Percentiles rank a stretch among this genome's conserved stretches.
Evolutionary conservation across 129 eudicot genomes (phyloP).

Genomic region (Lactuca saligna): DNA sequence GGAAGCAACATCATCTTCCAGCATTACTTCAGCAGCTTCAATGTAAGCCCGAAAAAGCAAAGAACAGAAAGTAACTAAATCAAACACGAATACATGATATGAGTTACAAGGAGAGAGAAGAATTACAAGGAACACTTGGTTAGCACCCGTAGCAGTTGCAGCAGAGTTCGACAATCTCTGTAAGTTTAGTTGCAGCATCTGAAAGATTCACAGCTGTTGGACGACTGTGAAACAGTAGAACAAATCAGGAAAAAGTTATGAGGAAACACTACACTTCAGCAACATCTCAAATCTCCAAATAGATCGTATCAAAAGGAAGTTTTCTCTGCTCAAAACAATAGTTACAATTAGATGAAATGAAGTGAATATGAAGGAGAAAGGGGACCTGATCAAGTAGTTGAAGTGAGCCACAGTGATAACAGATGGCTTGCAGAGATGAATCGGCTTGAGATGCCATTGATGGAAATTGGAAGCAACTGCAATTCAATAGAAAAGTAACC

Average conservation of each 20-base stretch:
- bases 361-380: neutral
- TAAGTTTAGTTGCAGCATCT: slow-evolving; percentile 88
- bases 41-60: slow-evolving; percentile 71
- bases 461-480: too few relatives aligned
- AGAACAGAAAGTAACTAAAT: too few relatives aligned
- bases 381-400: slow-evolving; percentile 75
- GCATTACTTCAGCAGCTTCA: slow-evolving; percentile 88
- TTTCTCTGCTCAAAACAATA: slow-evolving; percentile 60
- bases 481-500: neutral
- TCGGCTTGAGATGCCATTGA: slow-evolving; percentile 30
- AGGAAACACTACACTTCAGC: slow-evolving; percentile 35
- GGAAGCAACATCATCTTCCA: slow-evolving; percentile 91
- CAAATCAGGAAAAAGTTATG: neutral
- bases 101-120: neutral
- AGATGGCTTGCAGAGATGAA: slow-evolving; percentile 58
- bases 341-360: neutral
- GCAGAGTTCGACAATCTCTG: slow-evolving; percentile 52
- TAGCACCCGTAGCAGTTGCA: slow-evolving; percentile 55
- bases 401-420: slow-evolving; percentile 82
- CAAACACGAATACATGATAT: slow-evolving; percentile 1
- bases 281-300: slow-evolving; percentile 66
- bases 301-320: slow-evolving; percentile 81
- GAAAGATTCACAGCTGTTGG: slow-evolving; percentile 98
- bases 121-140: slow-evolving; percentile 59
- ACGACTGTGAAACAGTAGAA: slow-evolving; percentile 51